Percentiles rank a stretch among this genome's conserved stretches.
Conservation (phyloP, 805 yeast genomes). For the Candida sphagnicola region DNA sequence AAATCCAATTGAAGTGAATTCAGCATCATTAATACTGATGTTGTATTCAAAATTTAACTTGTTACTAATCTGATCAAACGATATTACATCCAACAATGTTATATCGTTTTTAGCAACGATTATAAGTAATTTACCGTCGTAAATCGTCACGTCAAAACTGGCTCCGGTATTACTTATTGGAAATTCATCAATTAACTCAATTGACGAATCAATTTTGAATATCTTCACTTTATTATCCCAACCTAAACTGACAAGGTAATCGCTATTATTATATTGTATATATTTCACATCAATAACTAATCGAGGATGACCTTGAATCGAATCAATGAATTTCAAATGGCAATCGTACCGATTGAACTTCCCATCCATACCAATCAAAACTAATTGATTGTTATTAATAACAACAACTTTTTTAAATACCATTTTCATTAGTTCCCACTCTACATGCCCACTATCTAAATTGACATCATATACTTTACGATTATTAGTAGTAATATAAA, state of each 20-base stretch:
- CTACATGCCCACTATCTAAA: slow-evolving; percentile 11
- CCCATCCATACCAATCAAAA: slow-evolving; percentile 56
- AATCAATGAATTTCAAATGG: slow-evolving; percentile 8
- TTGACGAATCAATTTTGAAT: slow-evolving; percentile 19
- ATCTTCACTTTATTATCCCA: slow-evolving; percentile 50
- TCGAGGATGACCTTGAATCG: slow-evolving; percentile 29
- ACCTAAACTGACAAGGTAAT: slow-evolving; percentile 52
- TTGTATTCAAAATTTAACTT: slow-evolving; percentile 25
- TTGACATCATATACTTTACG: slow-evolving; percentile 15
- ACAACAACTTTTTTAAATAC: slow-evolving; percentile 35
- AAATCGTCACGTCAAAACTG: slow-evolving; percentile 38
- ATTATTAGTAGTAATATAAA: slow-evolving; percentile 17
- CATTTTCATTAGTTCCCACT: slow-evolving; percentile 15
- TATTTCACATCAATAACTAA: slow-evolving; percentile 36
- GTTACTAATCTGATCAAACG: slow-evolving; percentile 8
- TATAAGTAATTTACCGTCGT: slow-evolving; percentile 31
- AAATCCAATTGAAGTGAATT: slow-evolving; percentile 62
- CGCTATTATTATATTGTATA: slow-evolving; percentile 13
- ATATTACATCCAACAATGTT: slow-evolving; percentile 50
- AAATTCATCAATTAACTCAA: slow-evolving; percentile 4
- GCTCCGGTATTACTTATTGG: slow-evolving; percentile 44
- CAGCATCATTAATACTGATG: slow-evolving; percentile 69
- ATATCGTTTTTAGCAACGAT: slow-evolving; percentile 59
- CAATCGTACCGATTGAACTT: slow-evolving; percentile 16
- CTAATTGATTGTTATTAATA: slow-evolving; percentile 19